Base-by-base conservation (phyloP, 2,329 filamentous ascomycete species). In the Plectosphaerella cucumerina region DNA sequence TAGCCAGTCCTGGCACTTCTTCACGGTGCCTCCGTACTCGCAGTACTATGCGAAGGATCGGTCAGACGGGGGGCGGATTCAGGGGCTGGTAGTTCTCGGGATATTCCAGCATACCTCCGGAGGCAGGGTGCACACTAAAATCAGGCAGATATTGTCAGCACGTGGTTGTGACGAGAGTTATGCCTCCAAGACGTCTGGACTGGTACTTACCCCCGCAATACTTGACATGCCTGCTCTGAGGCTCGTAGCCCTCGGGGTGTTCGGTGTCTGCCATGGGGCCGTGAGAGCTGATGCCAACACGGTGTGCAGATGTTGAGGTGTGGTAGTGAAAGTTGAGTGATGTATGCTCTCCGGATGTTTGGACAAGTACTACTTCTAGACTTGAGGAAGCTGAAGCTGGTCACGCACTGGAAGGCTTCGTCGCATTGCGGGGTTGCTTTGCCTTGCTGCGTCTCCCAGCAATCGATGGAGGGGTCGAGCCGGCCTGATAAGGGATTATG, bases 1-100 rank as follows among this genome's bases (percentile, higher is more conserved):
- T 18, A 99, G 84, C 94, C 94, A 99, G 69, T 97, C 92, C 70
- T 93, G 88, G 75, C 94, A 99, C 75, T 97, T 99, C 73, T 91
- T 96, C 21, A 88, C 86, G 37, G 92, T 97, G 58, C 92, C 93
- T 65, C 94, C 94, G 71, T 97, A 97, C 74, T 99, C 94, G 77
- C 94, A 99, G 75, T 97, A 99, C 94, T 97, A 73, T 59, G 70
- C 63, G 54, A 23, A 49, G 35, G 21, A 42, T 37, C 39, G 39
- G 39, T 42, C 18, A 42, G 39, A 17, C 20, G 26, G 5, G 26
- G 37, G 10, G 42, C 35, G 12, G 10, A 35, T 14, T 22, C 17
- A 6, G 8, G 23, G 23, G 31, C 44, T 12, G 10, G 39, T 43
- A 8, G 12, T 31, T 8, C 26, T 31, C 26, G 26, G 26, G 12